Evolutionary conservation across 257 asterid species (phyloP).

Genomic region (Parsonsia alboflavescens): DNA sequence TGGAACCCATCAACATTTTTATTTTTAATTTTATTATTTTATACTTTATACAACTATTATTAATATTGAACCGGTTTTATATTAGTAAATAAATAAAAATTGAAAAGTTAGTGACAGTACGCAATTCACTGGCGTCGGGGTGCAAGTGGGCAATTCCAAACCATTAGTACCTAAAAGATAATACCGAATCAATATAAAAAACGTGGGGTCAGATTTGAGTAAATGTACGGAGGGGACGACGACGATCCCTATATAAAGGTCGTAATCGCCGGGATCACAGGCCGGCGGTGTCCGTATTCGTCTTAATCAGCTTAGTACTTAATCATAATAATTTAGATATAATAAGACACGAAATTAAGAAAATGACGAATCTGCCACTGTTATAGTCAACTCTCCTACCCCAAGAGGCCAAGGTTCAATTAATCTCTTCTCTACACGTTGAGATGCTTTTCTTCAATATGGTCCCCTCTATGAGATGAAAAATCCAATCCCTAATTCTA

Average conservation of each 20-base stretch:
- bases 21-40: too few species aligned
- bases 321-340: constrained; percentile 3
- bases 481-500: constrained; percentile 23
- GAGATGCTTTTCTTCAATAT: constrained; percentile 37
- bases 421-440: constrained; percentile 23
- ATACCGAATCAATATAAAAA: background rate
- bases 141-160: constrained; percentile 4
- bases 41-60: too few species aligned
- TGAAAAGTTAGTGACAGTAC: background rate
- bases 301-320: background rate
- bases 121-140: background rate
- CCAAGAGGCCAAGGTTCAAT: constrained; percentile 12
- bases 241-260: constrained; percentile 14
- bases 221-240: constrained; percentile 19
- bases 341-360: too few species aligned
- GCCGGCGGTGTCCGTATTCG: constrained; percentile 50
- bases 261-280: constrained; percentile 23
- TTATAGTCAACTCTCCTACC: constrained; percentile 36
- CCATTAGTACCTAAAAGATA: background rate
- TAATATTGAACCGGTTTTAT: too few species aligned
- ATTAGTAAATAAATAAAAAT: too few species aligned
- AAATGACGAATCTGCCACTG: constrained; percentile 30
- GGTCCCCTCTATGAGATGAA: constrained; percentile 42
- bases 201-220: background rate
- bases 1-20: too few species aligned